phyloP scores from a whole-genome alignment of 345 rosid genomes.

The Physaria fendleri region DNA sequence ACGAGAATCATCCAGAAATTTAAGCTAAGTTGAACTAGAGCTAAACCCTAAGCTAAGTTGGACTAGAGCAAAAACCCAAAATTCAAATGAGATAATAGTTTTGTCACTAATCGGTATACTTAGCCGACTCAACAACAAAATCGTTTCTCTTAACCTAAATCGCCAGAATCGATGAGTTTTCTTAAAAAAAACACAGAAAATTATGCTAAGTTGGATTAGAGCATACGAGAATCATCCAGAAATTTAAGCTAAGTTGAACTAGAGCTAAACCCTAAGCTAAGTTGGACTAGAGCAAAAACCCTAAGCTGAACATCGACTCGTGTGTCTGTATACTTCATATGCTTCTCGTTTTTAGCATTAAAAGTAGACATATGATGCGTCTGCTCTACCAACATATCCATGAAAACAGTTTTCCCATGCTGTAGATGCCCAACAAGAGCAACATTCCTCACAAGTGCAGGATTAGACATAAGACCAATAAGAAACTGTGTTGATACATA shows the following conservation, averaged over 20 bases:
- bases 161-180: neutral
- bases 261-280: no score
- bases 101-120: no score
- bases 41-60: no score
- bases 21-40: no score
- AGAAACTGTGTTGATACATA: conserved; percentile 93
- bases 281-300: no score
- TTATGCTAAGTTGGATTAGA: no score
- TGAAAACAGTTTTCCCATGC: conserved; percentile 88
- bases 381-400: conserved; percentile 99
- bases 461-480: conserved; percentile 90
- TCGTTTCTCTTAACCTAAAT: neutral
- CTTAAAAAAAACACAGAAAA: neutral
- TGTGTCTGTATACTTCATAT: conserved; percentile 85
- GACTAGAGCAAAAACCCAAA: no score
- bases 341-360: conserved; percentile 76
- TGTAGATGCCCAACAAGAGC: conserved; percentile 96
- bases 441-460: conserved; percentile 77
- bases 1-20: neutral
- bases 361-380: conserved; percentile 89
- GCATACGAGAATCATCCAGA: neutral
- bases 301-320: conserved; percentile 92
- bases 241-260: no score
- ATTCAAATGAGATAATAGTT: neutral
- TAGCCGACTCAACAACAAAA: no score